A percentile compares a stretch with the other conserved stretches of the same genome.
Conservation (phyloP, 2,329 filamentous ascomycete genomes). For the Phialophora chinensis region DNA sequence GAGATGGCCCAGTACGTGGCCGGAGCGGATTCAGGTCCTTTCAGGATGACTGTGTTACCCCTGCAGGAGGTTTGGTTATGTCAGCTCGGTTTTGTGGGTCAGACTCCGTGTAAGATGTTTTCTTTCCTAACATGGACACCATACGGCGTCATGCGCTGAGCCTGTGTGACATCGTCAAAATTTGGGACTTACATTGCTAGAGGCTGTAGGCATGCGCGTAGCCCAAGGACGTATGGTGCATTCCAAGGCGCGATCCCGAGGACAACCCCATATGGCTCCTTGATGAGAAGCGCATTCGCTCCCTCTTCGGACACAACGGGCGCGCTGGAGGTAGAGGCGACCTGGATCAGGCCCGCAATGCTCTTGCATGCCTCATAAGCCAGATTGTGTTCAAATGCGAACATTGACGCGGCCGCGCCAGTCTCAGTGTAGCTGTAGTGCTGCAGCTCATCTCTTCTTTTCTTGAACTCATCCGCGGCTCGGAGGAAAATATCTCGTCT, state of each 20-base stretch:
- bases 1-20: conserved; percentile 68
- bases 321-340: conserved; percentile 51
- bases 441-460: conserved; percentile 65
- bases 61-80: conserved; percentile 52
- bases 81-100: conserved; percentile 3
- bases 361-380: conserved; percentile 32
- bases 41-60: conserved; percentile 78
- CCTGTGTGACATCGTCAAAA: neutral
- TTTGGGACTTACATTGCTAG: conserved; percentile 55
- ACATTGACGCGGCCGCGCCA: conserved; percentile 53
- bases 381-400: conserved; percentile 41
- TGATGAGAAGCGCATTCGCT: conserved; percentile 68
- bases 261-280: conserved; percentile 79
- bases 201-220: conserved; percentile 62
- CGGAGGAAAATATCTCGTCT: conserved; percentile 74
- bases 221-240: conserved; percentile 59
- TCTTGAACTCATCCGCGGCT: conserved; percentile 67
- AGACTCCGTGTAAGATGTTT: neutral
- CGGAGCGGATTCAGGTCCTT: conserved; percentile 72
- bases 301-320: conserved; percentile 57
- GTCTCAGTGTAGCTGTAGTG: conserved; percentile 67
- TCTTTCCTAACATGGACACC: neutral
- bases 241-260: conserved; percentile 82
- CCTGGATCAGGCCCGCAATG: conserved; percentile 33
- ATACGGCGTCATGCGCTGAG: neutral